Evolutionary conservation across 2,329 filamentous ascomycete genomes (phyloP), one percentile per base, ranked within the genome.

Genomic region (Colletotrichum neosansevieriae): DNA sequence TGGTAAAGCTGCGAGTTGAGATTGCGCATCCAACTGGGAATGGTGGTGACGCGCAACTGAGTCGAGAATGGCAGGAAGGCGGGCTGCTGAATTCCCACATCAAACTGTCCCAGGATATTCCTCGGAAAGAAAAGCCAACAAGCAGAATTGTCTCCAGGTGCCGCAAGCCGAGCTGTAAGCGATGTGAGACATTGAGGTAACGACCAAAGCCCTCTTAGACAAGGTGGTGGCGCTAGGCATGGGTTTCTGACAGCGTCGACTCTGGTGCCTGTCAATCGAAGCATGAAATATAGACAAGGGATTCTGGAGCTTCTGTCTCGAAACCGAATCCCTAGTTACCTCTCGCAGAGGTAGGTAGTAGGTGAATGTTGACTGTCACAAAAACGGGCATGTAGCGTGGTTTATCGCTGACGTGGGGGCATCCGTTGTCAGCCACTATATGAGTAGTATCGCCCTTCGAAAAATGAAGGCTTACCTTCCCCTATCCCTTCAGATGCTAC

Each of bases 211-310:
- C 32, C 32, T 40, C 42, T 50, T 61, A 10, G 38, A 21, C 29
- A 36, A 57, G 42, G 45, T 19, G n/a, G 17, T 40, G 57, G 19
- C 67, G 70, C 67, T 58, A 66, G 53, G 71, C 63, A 74, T 66
- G 70, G 70, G 57, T 7, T 34, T 61, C 72, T 45, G 50, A 67
- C 63, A 54, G 45, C 38, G 63, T 56, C 45, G 44, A 57, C 19
- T 67, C 51, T 57, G 21, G 42, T 66, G 62, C 73, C 58, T 73
- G 71, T 69, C 65, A 4, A 71, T 73, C 73, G 65, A 58, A 66
- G 44, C 38, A 64, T 29, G 63, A 58, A 58, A 63, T 73, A 74
- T 71, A 72, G 71, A 61, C 45, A 71, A 68, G 63, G 70, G 66
- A 68, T 67, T 45, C 67, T 51, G 47, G 61, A 71, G 29, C 69